Evolutionary conservation across 768 basidiomycete genomes (phyloP), one percentile per base, ranked within the genome.

Genomic region (Cystobasidium ongulense): DNA sequence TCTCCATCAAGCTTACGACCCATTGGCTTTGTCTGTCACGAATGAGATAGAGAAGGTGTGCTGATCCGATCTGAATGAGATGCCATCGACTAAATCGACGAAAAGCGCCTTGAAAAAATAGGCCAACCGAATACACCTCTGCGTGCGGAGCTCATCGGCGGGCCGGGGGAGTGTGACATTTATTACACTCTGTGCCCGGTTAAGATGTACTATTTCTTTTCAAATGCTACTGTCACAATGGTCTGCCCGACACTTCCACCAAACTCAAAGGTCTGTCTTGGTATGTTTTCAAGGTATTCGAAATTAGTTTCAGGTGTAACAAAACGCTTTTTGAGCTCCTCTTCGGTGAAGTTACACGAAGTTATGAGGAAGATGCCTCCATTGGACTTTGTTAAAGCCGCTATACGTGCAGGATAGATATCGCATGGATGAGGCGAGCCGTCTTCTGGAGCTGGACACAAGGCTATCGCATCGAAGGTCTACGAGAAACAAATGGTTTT

Each of bases 391-490:
- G 70, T 67, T 1, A 75, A 57, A 27, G 36, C 38, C 11, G 57
- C 33, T 4, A 75, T 50, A 1, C 50, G 39, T 15, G 53, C 15
- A 15, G 61, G 65, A 63, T 75, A 75, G 15, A 59, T 67, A 4
- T n/a, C 21, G 11, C 38, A 25, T 2, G 71, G 74, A 46, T 63
- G 59, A 5, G 46, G 72, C 2, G 31, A 11, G 33, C 27, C 54
- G 29, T 29, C 31, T 53, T 38, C 52, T 21, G 29, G 18, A 4
- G 52, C 10, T 27, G 74, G 50, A 27, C 67, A 68, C 13, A 83
- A 75, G 63, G 81, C 80, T 15, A 84, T 76, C 4, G 83, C 83
- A 75, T 84, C 83, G 75, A 80, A 84, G 1, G 83, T 84, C 3
- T 74, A n/a, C 15, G 5, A 33, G 29, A 3, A 67, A 7, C 4